Evolutionary conservation across 257 asterid genomes (phyloP), one percentile per base, ranked within the genome.

Genomic region (Voacanga thouarsii): DNA sequence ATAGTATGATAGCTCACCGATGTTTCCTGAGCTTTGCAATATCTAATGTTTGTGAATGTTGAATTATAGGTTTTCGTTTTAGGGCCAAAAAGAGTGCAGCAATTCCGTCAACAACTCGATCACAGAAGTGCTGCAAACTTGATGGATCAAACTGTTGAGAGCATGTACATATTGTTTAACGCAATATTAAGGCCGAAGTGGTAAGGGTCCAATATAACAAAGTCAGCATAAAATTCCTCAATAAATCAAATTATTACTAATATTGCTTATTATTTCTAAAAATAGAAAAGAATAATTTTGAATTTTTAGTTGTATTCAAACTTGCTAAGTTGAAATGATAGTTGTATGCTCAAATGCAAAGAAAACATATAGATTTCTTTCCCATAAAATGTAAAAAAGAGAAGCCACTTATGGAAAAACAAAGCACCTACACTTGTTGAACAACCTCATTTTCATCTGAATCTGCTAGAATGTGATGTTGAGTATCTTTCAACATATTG

Each of bases 191-290:
- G 84, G 75, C 92, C 87, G 85, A 96, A 90, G 85, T 92, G 98
- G 84, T 88, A 90, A 78, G 98, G 84, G 79, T 96, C 99, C 69
- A 82, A 79, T 16, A 97, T 91, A 82, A 92, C 96, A 88, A 93
- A 93, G 86, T 96, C 99, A 65, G 99, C 98, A 82, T 85, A 96
- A 78, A 90, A 88, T 79, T 96, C 99, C 98, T 93, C 96, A 80
- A 86, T 0, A 73, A 28, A 79, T 84, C 72, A 86, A 75, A 67
- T 79, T 81, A 83, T 84, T 72, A 80, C 37, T 75, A n/a, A 74
- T 73, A 21, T 11, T 21, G 49, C 57, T 47, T 55, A 33, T 19
- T 45, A 41, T 9, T 44, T 51, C 51, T 23, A 67, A 45, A 45
- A 59, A 33, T 33, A 2, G 37, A 33, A 33, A 33, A 33, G 37